These are phyloP conservation scores for Lachancea sp. DNA, from an alignment of 805 yeast species.

Conservation along the genomic window DNA sequence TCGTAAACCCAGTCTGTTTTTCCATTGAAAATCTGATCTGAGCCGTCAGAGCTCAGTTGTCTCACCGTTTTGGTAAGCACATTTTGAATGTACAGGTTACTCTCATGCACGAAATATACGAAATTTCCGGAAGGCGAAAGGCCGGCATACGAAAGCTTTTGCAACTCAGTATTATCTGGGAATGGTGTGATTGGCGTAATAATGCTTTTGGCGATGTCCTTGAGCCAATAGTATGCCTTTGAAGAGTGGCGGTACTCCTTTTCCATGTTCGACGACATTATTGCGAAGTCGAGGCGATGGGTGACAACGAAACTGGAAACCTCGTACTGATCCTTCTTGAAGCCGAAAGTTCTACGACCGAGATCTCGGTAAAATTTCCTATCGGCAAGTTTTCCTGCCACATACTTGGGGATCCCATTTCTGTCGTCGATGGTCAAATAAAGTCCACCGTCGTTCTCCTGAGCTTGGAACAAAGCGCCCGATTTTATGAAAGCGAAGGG, in stretches of 20 bases:
- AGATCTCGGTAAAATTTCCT: slow-evolving; percentile 13
- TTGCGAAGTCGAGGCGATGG: slow-evolving; percentile 40
- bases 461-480: slow-evolving; percentile 15
- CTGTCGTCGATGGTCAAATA: slow-evolving; percentile 24
- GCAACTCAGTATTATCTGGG: slow-evolving; percentile 19
- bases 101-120: slow-evolving; percentile 49
- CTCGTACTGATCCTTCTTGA: slow-evolving; percentile 35
- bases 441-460: slow-evolving; percentile 41
- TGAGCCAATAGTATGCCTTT: slow-evolving; percentile 53
- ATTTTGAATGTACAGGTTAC: slow-evolving; percentile 48
- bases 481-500: slow-evolving; percentile 26
- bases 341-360: slow-evolving; percentile 35
- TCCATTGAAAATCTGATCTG: slow-evolving; percentile 50
- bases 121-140: slow-evolving; percentile 59
- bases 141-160: slow-evolving; percentile 38
- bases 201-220: slow-evolving; percentile 38
- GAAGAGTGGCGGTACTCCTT: slow-evolving; percentile 68
- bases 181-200: slow-evolving; percentile 30
- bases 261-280: slow-evolving; percentile 47
- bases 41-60: slow-evolving; percentile 43
- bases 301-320: slow-evolving; percentile 42
- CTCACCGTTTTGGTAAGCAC: slow-evolving; percentile 15
- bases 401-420: slow-evolving; percentile 13
- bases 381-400: slow-evolving; percentile 32
- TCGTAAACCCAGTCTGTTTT: slow-evolving; percentile 82